Percentiles rank a stretch among this genome's conserved stretches.
phyloP scores from a whole-genome alignment of 352 stramenopile species.

The Phytophthora fragariae region DNA sequence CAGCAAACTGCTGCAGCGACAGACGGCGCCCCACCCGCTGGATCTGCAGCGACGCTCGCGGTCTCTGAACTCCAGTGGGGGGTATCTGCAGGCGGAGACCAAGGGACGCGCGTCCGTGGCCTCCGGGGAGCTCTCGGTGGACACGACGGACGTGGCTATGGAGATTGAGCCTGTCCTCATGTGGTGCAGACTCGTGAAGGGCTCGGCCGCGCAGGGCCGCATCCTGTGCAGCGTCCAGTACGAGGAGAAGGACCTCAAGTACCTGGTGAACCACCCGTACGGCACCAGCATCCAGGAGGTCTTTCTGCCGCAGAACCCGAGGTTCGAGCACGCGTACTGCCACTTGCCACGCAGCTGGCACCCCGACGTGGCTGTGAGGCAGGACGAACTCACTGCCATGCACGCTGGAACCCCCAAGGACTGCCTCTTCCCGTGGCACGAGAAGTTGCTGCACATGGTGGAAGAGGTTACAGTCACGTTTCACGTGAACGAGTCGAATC shows the following conservation, averaged over 20 bases:
- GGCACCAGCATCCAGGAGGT: slow-evolving; percentile 82
- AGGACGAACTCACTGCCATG: slow-evolving; percentile 74
- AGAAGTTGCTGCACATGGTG: slow-evolving; percentile 87
- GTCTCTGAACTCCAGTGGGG: slow-evolving; percentile 50
- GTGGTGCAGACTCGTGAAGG: slow-evolving; percentile 79
- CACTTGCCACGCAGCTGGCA: slow-evolving; percentile 86
- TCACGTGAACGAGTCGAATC: slow-evolving; percentile 87
- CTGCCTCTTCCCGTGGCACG: slow-evolving; percentile 84
- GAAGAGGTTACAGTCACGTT: slow-evolving; percentile 91
- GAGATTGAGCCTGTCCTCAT: slow-evolving; percentile 71
- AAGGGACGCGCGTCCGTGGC: slow-evolving; percentile 30
- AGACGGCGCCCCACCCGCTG: slow-evolving; percentile 3
- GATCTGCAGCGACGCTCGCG: slow-evolving; percentile 43
- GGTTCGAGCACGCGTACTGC: slow-evolving; percentile 80
- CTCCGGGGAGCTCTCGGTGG: slow-evolving; percentile 19
- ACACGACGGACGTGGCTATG: slow-evolving; percentile 15
- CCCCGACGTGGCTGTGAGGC: slow-evolving; percentile 66
- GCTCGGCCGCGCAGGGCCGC: slow-evolving; percentile 58
- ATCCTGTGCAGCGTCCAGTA: slow-evolving; percentile 81
- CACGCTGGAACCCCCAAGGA: slow-evolving; percentile 73
- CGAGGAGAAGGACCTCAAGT: slow-evolving; percentile 72
- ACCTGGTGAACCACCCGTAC: slow-evolving; percentile 73
- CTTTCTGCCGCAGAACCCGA: slow-evolving; percentile 81
- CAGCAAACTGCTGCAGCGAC: slow-evolving; percentile 33
- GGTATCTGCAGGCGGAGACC: slow-evolving; percentile 36